A percentile compares a stretch with the other conserved stretches of the same genome.
Evolutionary conservation across 106 monocot genomes (phyloP).

Genomic region (Narthecium ossifragum): DNA sequence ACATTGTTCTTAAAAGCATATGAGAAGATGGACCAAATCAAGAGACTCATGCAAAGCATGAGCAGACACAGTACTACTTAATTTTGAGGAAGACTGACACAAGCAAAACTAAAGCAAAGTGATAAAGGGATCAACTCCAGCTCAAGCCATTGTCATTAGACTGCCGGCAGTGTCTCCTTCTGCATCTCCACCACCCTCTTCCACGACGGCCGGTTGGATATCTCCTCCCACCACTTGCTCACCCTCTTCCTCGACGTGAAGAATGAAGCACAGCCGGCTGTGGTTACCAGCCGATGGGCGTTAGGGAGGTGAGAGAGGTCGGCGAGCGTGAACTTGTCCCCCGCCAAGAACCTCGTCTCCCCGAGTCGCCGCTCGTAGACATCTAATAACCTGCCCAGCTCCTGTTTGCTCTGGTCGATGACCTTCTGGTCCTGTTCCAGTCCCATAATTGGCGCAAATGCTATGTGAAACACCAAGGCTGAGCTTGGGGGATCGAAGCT

Average conservation of each 20-base stretch:
- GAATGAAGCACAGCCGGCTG: constrained; percentile 3
- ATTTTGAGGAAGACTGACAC: not conserved
- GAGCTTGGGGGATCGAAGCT: constrained; percentile 53
- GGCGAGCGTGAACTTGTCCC: constrained; percentile 44
- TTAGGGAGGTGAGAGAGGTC: constrained; percentile 72
- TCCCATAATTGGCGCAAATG: constrained; percentile 12
- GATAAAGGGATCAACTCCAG: not conserved
- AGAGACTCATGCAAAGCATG: not conserved
- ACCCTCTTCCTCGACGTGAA: constrained; percentile 32
- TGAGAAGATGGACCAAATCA: too few species aligned
- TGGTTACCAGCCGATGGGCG: constrained; percentile 30
- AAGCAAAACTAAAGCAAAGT: not conserved
- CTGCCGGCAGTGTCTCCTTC: constrained; percentile 12
- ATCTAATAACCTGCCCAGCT: constrained; percentile 40
- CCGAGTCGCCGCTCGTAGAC: constrained; percentile 43
- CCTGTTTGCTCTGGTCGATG: constrained; percentile 16
- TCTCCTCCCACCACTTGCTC: constrained; percentile 47
- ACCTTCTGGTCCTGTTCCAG: constrained; percentile 8
- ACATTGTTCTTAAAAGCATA: too few species aligned
- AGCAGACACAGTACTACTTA: not conserved
- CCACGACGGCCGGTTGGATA: constrained; percentile 58
- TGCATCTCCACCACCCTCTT: constrained; percentile 40
- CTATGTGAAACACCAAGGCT: constrained; percentile 40
- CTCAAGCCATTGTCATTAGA: constrained; percentile 1
- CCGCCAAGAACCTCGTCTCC: constrained; percentile 40